Base-by-base conservation (phyloP, 306 rosid species). In the Datisca glomerata region DNA sequence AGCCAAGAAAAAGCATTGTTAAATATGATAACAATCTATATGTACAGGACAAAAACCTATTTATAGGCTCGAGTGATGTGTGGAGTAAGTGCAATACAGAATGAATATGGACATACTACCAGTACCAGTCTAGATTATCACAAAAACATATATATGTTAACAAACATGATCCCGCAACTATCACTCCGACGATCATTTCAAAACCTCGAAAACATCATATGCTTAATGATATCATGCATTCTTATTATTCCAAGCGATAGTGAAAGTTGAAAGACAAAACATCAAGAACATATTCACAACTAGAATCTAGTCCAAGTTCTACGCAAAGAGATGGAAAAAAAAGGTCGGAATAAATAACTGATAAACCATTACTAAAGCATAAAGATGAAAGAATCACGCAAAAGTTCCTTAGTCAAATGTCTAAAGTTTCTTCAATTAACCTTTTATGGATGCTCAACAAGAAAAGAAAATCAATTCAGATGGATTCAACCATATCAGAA, bases 141-240 rank as follows among this genome's bases (percentile, higher is more conserved):
- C n/a, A n/a, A n/a, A n/a, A n/a, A n/a, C n/a, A n/a, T n/a, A n/a
- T n/a, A n/a, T n/a, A n/a, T n/a, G n/a, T n/a, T n/a, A n/a, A n/a
- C n/a, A n/a, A n/a, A n/a, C n/a, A n/a, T n/a, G n/a, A n/a, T n/a
- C n/a, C n/a, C n/a, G n/a, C n/a, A n/a, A n/a, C n/a, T n/a, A n/a
- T n/a, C n/a, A n/a, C n/a, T n/a, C n/a, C n/a, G n/a, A n/a, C n/a
- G n/a, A n/a, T n/a, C n/a, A n/a, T n/a, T n/a, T n/a, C n/a, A n/a
- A n/a, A n/a, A n/a, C n/a, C n/a, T n/a, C n/a, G n/a, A n/a, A 55
- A 69, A 66, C 50, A 50, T 55, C 24, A 12, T 31, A 27, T 24
- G 18, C 51, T 33, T 45, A 38, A 29, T 8, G 0, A 31, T 8
- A 2, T 31, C 36, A 10, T 4, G n/a, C n/a, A 31, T 31, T 31